Conservation (phyloP, 2,329 filamentous ascomycete genomes). For the Epichloe sp. region DNA sequence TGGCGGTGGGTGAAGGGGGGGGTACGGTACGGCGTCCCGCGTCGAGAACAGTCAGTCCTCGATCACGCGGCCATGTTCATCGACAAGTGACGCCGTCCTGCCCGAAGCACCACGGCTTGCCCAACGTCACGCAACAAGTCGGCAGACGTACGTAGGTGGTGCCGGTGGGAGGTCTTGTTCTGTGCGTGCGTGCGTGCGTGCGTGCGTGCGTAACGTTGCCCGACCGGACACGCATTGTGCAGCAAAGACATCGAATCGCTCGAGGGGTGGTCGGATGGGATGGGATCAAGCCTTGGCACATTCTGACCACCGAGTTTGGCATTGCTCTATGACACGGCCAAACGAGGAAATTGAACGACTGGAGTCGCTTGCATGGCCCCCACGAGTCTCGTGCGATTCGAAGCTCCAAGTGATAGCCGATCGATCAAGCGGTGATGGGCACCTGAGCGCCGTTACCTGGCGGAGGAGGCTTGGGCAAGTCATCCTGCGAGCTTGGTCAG, state of each 20-base stretch:
- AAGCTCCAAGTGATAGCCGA: too few relatives aligned
- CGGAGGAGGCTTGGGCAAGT: conserved; percentile 27
- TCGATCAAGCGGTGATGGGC: conserved; percentile 24
- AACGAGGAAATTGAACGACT: too few relatives aligned
- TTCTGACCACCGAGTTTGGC: too few relatives aligned
- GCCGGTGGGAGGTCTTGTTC: not conserved
- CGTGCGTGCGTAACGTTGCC: not conserved
- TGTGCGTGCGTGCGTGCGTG: not conserved
- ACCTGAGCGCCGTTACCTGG: conserved; percentile 22
- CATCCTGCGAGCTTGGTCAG: conserved; percentile 21
- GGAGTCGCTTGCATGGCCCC: too few relatives aligned
- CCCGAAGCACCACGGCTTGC: not conserved
- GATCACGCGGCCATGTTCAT: not conserved
- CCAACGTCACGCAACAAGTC: not conserved
- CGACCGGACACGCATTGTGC: not conserved
- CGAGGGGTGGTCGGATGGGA: too few relatives aligned
- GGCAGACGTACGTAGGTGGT: not conserved
- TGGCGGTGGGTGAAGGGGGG: not conserved
- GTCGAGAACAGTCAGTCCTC: not conserved
- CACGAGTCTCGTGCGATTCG: not conserved
- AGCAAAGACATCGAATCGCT: not conserved
- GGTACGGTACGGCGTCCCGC: not conserved
- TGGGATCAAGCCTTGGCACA: too few relatives aligned
- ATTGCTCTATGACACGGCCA: too few relatives aligned
- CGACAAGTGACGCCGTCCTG: not conserved